These are phyloP conservation scores for Monosporascus sp. DNA, from an alignment of 2,329 filamentous ascomycete species.

Conservation along the genomic window DNA sequence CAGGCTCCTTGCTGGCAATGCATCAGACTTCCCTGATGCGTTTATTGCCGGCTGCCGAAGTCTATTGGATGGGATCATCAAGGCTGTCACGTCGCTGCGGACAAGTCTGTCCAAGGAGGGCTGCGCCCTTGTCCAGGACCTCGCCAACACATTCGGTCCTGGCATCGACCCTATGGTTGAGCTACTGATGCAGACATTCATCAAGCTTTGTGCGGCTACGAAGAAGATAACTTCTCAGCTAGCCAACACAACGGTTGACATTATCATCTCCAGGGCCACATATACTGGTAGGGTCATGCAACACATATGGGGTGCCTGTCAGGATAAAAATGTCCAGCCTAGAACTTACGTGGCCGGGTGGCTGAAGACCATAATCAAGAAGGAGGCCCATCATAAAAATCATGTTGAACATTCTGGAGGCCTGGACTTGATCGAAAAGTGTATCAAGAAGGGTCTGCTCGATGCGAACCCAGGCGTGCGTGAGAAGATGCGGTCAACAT, in stretches of 20 bases:
- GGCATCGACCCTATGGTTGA: slow-evolving; percentile 85
- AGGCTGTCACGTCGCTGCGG: slow-evolving; percentile 73
- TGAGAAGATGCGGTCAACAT: slow-evolving; percentile 78
- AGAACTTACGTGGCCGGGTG: slow-evolving; percentile 74
- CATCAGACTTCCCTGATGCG: slow-evolving; percentile 66
- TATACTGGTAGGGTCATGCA: slow-evolving; percentile 79
- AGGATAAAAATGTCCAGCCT: slow-evolving; percentile 91
- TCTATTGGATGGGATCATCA: slow-evolving; percentile 82
- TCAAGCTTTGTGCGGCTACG: slow-evolving; percentile 83
- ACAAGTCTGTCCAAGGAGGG: slow-evolving; percentile 88
- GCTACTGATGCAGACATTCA: slow-evolving; percentile 78
- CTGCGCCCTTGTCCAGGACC: slow-evolving; percentile 77
- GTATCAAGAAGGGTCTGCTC: slow-evolving; percentile 78
- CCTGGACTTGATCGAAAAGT: slow-evolving; percentile 78
- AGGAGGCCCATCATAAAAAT: slow-evolving; percentile 71
- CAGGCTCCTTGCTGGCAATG: slow-evolving; percentile 77
- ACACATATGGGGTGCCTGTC: slow-evolving; percentile 73
- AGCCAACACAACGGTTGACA: slow-evolving; percentile 75
- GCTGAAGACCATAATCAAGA: slow-evolving; percentile 76
- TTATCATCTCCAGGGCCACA: slow-evolving; percentile 70
- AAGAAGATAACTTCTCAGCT: slow-evolving; percentile 90
- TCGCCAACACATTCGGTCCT: slow-evolving; percentile 69
- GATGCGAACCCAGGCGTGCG: slow-evolving; percentile 89
- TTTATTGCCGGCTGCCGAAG: slow-evolving; percentile 68
- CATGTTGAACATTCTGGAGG: slow-evolving; percentile 82